Evolutionary conservation across 495 filamentous ascomycete genomes (phyloP).

Genomic region (Penicillium tannophilum): DNA sequence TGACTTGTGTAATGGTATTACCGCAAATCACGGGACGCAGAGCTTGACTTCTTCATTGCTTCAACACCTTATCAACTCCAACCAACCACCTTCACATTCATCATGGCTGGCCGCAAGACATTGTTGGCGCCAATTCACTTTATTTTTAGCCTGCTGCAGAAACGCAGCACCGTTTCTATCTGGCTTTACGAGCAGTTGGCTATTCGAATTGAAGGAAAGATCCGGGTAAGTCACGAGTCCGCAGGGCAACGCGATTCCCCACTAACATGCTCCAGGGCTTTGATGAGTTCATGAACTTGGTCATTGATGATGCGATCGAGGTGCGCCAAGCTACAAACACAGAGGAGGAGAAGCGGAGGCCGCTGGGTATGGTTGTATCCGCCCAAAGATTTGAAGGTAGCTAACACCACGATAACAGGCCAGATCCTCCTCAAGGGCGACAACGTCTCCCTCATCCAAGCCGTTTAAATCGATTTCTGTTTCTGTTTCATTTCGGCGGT

Average conservation of each 20-base stretch:
- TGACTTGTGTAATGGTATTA: slow-evolving; percentile 33
- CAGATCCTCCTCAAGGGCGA: slow-evolving; percentile 98
- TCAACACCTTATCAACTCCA: slow-evolving; percentile 9
- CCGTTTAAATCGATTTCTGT: slow-evolving; percentile 44
- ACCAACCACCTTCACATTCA: slow-evolving; percentile 24
- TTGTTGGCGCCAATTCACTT: slow-evolving; percentile 97
- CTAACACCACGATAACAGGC: slow-evolving; percentile 51
- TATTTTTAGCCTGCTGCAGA: slow-evolving; percentile 94
- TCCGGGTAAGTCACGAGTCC: slow-evolving; percentile 62
- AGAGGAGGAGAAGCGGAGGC: slow-evolving; percentile 74
- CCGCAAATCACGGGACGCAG: slow-evolving; percentile 33
- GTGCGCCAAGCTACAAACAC: slow-evolving; percentile 83
- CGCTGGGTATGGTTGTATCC: slow-evolving; percentile 65
- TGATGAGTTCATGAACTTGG: slow-evolving; percentile 99
- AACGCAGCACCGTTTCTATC: slow-evolving; percentile 83
- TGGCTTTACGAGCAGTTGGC: slow-evolving; percentile 96
- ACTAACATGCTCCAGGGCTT: slow-evolving; percentile 64
- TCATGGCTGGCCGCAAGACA: slow-evolving; percentile 86
- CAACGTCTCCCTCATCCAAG: slow-evolving; percentile 94
- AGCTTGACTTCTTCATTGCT: slow-evolving; percentile 18
- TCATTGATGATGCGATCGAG: slow-evolving; percentile 93
- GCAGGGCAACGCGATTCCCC: not conserved
- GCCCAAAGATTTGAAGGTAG: not conserved
- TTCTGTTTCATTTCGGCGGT: slow-evolving; percentile 32
- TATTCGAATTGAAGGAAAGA: slow-evolving; percentile 92